A percentile compares a stretch with the other conserved stretches of the same genome.
Conservation (phyloP, 2,329 filamentous ascomycete genomes). For the Sclerotiophoma versabilis region DNA sequence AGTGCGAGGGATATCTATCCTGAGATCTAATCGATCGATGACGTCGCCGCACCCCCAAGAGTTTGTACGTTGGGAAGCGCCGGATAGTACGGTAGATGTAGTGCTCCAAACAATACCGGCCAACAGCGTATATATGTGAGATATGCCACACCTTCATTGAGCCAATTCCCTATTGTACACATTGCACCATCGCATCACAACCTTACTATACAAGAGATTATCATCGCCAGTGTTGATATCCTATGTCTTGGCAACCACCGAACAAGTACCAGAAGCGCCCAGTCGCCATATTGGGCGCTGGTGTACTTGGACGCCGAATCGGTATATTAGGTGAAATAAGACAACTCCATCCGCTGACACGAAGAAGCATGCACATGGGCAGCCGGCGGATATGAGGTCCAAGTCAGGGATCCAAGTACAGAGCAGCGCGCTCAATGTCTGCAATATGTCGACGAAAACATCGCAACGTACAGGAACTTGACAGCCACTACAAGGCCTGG, state of each 20-base stretch:
- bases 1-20: not conserved
- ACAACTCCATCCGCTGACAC: not conserved
- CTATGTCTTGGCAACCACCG: constrained; percentile 15
- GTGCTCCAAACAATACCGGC: not conserved
- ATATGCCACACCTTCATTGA: not conserved
- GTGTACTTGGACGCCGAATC: constrained; percentile 27
- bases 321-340: not conserved
- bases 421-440: constrained; percentile 47
- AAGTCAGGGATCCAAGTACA: constrained; percentile 53
- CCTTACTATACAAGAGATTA: too few relatives aligned
- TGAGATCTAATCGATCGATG: not conserved
- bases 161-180: not conserved
- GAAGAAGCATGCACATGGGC: constrained; percentile 41
- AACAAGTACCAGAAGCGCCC: constrained; percentile 14
- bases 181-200: not conserved
- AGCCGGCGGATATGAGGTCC: constrained; percentile 53
- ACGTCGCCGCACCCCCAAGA: constrained; percentile 1
- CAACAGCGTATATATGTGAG: constrained; percentile 7
- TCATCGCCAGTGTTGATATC: too few relatives aligned
- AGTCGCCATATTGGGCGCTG: constrained; percentile 24
- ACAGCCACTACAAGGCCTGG: not conserved
- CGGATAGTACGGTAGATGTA: constrained; percentile 11
- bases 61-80: not conserved
- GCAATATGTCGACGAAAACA: constrained; percentile 51
- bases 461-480: constrained; percentile 12